Evolutionary conservation across 768 basidiomycete species (phyloP), one percentile per base, ranked within the genome.

Genomic region (Russula emetica): DNA sequence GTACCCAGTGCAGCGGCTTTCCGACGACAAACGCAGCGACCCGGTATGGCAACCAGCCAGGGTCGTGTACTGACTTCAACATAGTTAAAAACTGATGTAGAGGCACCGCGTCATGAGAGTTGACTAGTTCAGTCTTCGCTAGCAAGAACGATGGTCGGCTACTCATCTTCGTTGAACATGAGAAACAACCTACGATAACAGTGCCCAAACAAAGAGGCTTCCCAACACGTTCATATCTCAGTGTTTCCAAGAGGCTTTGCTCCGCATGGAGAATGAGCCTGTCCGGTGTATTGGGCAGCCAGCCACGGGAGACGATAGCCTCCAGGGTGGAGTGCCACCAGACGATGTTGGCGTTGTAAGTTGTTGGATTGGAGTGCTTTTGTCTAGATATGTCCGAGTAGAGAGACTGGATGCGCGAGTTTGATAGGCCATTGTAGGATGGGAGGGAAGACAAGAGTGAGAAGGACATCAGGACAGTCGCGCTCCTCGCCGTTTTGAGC

Each of bases 371-470:
- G 1, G 92, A 88, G 54, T 84, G 78, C 69, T 88, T 91, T 75
- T 95, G 92, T 14, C 85, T 79, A 0, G 90, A 85, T 62, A 95
- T 85, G 71, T 95, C 93, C 9, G 94, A 89, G 75, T 95, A 98
- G 8, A 98, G 79, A 0, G 93, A 84, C 66, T 89, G 85, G 0
- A 92, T 78, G 9, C 90, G 85, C 20, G 70, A 76, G 1, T 73
- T 71, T 0, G 85, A 82, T 3, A 80, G 77, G 0, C 76, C 75
- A 10, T 75, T 72, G 67, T 81, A 86, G 28, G 85, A 78, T 7
- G 78, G 74, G 14, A 83, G 75, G 8, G 76, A 67, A 13, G 72
- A 60, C 6, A 75, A 67, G 7, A 1, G 28, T 26, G 51, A 24
- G 26, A 58, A 38, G 22, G 52, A 34, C 60, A 61, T 61, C 44